Conservation (phyloP, 805 yeast species). For the Wickerhamomyces rabaulensis region DNA sequence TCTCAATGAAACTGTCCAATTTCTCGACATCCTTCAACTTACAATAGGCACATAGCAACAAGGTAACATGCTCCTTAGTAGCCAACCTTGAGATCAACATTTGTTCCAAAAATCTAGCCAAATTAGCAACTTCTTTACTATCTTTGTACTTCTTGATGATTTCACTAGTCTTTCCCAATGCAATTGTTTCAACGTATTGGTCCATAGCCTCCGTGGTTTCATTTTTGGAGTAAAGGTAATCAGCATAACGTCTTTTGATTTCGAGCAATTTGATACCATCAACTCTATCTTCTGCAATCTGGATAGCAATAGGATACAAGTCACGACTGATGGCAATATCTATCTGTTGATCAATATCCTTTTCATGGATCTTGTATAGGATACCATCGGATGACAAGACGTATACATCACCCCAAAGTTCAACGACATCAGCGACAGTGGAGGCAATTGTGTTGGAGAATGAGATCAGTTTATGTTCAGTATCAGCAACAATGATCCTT, state of each 20-base stretch:
- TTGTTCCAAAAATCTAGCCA: conserved; percentile 59
- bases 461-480: conserved; percentile 62
- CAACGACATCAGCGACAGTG: conserved; percentile 53
- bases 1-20: conserved; percentile 50
- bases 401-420: conserved; percentile 51
- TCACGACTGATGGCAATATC: conserved; percentile 65
- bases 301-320: conserved; percentile 65
- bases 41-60: conserved; percentile 73
- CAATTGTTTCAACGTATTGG: conserved; percentile 62
- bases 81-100: conserved; percentile 53
- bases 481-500: conserved; percentile 62
- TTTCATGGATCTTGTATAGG: conserved; percentile 62
- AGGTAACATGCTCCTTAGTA: conserved; percentile 74
- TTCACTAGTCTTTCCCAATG: conserved; percentile 59
- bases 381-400: conserved; percentile 73
- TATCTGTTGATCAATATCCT: conserved; percentile 60
- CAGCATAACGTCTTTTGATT: conserved; percentile 61
- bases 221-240: conserved; percentile 60
- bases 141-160: conserved; percentile 77
- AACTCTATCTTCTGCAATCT: conserved; percentile 43
- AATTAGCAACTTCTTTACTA: conserved; percentile 60
- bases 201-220: conserved; percentile 65
- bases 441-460: conserved; percentile 65
- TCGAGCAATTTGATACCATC: conserved; percentile 28
- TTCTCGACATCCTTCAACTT: conserved; percentile 61